phyloP scores from a whole-genome alignment of 2,329 filamentous ascomycete genomes.

The Fusarium mundagurra region DNA sequence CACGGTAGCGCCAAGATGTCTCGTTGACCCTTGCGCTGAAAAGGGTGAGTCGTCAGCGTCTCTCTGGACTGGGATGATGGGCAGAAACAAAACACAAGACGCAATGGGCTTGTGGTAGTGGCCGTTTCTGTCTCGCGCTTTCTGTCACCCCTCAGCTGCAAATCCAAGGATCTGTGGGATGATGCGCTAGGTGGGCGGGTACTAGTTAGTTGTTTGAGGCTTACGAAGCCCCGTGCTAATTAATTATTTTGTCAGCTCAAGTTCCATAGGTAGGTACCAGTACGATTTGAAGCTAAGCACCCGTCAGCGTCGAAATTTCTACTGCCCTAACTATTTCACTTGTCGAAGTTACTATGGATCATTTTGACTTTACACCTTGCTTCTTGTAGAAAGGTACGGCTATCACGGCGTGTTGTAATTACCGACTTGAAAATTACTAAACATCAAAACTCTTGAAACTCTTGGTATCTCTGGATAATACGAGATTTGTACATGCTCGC shows the following conservation, averaged over 20 bases:
- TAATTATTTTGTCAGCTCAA: not conserved
- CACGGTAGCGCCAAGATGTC: constrained; percentile 30
- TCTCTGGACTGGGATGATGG: not conserved
- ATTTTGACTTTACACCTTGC: not conserved
- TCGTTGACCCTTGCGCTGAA: constrained; percentile 30
- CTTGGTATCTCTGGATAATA: not conserved
- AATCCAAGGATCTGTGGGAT: not conserved
- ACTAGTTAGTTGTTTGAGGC: constrained; percentile 4
- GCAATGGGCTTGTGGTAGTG: not conserved
- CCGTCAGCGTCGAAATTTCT: not conserved
- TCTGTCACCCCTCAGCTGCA: constrained; percentile 5
- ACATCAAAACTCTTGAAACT: not conserved
- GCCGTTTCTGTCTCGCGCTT: constrained; percentile 17
- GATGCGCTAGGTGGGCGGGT: constrained; percentile 1
- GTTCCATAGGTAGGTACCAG: not conserved
- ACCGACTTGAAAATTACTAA: not conserved
- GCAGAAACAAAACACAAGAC: constrained; percentile 5
- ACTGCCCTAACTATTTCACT: not conserved
- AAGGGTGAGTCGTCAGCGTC: constrained; percentile 27
- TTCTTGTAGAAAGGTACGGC: not conserved
- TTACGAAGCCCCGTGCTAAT: constrained; percentile 20
- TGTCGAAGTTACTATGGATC: not conserved
- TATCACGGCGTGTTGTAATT: not conserved
- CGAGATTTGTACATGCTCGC: constrained; percentile 17
- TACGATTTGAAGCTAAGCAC: not conserved